Base-by-base conservation (phyloP, 1,139 yeast species). In the Meyerozyma sp. region DNA sequence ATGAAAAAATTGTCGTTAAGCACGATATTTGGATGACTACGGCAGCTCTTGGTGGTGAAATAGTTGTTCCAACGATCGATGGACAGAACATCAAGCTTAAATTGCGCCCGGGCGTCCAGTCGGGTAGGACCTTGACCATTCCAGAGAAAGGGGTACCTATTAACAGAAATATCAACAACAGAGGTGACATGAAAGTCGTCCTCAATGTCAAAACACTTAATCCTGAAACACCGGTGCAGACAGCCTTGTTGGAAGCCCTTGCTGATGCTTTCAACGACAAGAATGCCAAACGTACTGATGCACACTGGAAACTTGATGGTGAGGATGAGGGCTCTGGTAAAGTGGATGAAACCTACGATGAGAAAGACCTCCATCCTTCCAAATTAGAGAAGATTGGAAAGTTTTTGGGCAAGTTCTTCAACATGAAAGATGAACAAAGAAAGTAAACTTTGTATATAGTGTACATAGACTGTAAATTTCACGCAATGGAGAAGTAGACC, bases 31-130 rank as follows among this genome's bases (percentile, higher is more conserved):
- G 94, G 40, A 87, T 90, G 82, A 93, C 98, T 1, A 93, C 98
- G 0, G 98, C 98, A 2, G 93, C 96, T 0, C 72, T 93, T 41
- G 99, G 99, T 46, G 99, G 99, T 30, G 82, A 81, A 43, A 77
- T 93, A 26, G 79, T 84, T 40, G 81, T 93, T 11, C 98, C 98
- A 32, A 91, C 98, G 0, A 77, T 93, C 30, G 90, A 84, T 51
- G 90, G 88, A 5, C 81, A 79, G 35, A 73, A 76, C 39, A 71
- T 94, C 47, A 84, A 90, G 61, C 67, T 93, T 46, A 87, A 82
- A 62, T 82, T 94, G n/a, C 82, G 95, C 41, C 71, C 88, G 0
- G 98, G 96, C 1, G 88, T 95, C 1, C 95, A 88, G 59, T 71
- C 78, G 34, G 95, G 95, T 25, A 78, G 82, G 44, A 74, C 74